A percentile compares a stretch with the other conserved stretches of the same genome.
Conservation (phyloP, 331 rosid species). For the Rhamnella rubrinervis region DNA sequence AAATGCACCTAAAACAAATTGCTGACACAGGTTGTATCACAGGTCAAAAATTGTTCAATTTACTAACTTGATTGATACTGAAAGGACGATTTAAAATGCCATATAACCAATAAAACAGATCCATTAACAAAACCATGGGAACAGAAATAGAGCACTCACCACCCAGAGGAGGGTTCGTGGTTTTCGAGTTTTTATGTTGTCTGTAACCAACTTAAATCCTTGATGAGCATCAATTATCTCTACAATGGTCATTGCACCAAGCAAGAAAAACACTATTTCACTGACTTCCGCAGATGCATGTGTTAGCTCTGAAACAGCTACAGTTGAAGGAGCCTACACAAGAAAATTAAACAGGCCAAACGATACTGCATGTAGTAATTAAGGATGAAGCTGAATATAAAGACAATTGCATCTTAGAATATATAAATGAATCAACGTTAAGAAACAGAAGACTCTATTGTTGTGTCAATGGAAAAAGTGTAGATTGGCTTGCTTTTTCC, state of each 20-base stretch:
- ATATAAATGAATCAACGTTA: neutral
- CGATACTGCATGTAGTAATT: neutral
- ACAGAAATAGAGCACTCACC: slow-evolving; percentile 56
- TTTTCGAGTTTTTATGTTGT: slow-evolving; percentile 85
- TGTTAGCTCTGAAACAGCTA: slow-evolving; percentile 84
- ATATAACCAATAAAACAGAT: neutral
- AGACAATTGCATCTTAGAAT: neutral
- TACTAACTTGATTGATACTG: neutral
- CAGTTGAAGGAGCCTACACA: slow-evolving; percentile 86
- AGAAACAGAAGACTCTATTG: neutral
- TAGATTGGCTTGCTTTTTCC: too few relatives aligned
- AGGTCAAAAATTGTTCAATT: neutral
- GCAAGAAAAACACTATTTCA: slow-evolving; percentile 92
- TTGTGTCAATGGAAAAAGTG: neutral
- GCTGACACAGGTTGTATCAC: neutral
- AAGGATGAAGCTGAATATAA: neutral
- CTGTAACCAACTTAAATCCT: slow-evolving; percentile 95
- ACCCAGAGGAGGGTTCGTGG: slow-evolving; percentile 93
- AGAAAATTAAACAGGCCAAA: slow-evolving; percentile 20
- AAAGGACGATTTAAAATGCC: neutral
- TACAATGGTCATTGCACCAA: slow-evolving; percentile 98
- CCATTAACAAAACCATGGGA: neutral
- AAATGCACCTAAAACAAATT: neutral
- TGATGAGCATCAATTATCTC: slow-evolving; percentile 94
- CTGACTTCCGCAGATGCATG: slow-evolving; percentile 96